Conservation (phyloP, 257 asterid genomes). For the Mentha longifolia region DNA sequence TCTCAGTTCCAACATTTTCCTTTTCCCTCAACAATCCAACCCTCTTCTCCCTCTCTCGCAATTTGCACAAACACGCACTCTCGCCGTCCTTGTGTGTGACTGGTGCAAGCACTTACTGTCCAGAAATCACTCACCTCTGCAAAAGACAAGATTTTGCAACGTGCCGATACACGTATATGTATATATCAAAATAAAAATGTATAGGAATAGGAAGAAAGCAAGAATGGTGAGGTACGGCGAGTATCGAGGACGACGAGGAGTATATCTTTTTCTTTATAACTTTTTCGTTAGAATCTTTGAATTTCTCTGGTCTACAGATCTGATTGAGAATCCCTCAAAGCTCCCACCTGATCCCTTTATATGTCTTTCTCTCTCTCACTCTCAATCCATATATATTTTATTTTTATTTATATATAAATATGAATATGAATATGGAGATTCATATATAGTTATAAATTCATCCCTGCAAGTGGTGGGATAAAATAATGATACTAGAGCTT, state of each 20-base stretch:
- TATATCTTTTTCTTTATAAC: conserved; percentile 18
- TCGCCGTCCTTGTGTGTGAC: background rate
- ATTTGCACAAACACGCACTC: conserved; percentile 18
- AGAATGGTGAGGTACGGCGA: no score
- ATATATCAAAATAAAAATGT: no score
- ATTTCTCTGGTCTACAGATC: conserved; percentile 36
- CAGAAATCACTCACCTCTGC: background rate
- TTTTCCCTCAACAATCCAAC: background rate
- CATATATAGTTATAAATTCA: no score
- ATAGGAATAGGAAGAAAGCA: no score
- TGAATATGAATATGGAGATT: no score
- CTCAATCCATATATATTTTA: no score
- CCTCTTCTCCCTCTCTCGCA: conserved; percentile 10
- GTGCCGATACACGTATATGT: background rate
- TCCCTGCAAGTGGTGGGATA: no score
- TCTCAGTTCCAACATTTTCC: conserved; percentile 54
- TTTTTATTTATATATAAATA: no score
- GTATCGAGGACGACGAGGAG: conserved; percentile 35
- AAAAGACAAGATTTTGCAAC: conserved; percentile 23
- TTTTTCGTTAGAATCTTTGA: conserved; percentile 30
- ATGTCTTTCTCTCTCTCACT: conserved; percentile 3
- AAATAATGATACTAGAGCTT: no score
- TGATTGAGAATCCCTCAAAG: conserved; percentile 30
- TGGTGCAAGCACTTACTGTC: background rate
- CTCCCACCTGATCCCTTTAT: background rate